Base-by-base conservation (phyloP, 768 basidiomycete species). In the Pleurotus pulmonarius region DNA sequence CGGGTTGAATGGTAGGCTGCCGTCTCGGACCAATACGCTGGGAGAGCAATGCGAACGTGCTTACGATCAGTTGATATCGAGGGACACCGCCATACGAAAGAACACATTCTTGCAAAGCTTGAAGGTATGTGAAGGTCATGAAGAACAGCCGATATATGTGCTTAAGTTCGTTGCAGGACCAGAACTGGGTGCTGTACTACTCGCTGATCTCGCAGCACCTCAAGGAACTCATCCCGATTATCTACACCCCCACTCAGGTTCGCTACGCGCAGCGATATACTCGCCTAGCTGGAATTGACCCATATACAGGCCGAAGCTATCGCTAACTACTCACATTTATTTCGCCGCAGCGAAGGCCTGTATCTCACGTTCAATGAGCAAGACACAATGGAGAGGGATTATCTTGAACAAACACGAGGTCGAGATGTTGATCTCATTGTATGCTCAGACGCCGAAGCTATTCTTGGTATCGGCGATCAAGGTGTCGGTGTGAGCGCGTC, bases 101-200 rank as follows among this genome's bases (percentile, higher is more conserved):
- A 92, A 92, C 66, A 81, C 83, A 1, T 94, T 94, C 66, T 62
- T 89, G 59, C 86, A 87, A 70, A 86, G 84, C 57, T 65, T 90
- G 64, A 88, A 87, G 24, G 51, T 52, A 15, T n/a, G 51, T 43
- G 41, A 43, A n/a, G 41, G 41, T 20, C 41, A 43, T 20, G 15
- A 5, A 20, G 20, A 20, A 43, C 18, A 5, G 38, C 7, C n/a
- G 38, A n/a, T 29, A 29, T 40, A 4, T 7, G 16, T 7, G 16
- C 15, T 40, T 5, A n/a, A 22, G 18, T 13, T 34, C n/a, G n/a
- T 49, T 26, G 6, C 15, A 52, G 69, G 85, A 83, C 26, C 90
- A 92, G 77, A 92, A 91, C 61, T 84, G 85, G 83, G 86, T 88
- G 1, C 73, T 94, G 18, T 94, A 90, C 72, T 94, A 88, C 68